A percentile compares a stretch with the other conserved stretches of the same genome.
These are phyloP conservation scores for Azolla pinnata DNA, from an alignment of 75 land plant genomes.

Conservation along the genomic window DNA sequence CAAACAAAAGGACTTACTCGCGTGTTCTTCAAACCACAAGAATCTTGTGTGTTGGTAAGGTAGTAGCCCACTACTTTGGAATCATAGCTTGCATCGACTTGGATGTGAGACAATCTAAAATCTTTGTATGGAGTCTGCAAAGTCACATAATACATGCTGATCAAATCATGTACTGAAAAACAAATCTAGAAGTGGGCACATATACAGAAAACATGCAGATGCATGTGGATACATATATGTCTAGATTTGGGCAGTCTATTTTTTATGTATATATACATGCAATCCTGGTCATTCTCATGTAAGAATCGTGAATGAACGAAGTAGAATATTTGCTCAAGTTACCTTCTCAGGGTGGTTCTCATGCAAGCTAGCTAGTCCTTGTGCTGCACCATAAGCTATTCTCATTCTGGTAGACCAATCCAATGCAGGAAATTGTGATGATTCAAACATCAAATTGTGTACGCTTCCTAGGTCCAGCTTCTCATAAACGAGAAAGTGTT, in stretches of 20 bases:
- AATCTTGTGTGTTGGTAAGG: no score
- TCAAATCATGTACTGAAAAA: neutral
- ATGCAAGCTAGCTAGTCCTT: constrained; percentile 49
- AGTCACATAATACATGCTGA: neutral
- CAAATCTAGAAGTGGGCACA: neutral
- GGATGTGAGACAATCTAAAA: neutral
- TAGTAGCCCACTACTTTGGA: neutral
- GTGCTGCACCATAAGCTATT: constrained; percentile 42
- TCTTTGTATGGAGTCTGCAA: constrained; percentile 4
- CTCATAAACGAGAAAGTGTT: constrained; percentile 27
- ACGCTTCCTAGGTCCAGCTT: constrained; percentile 21
- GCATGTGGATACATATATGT: neutral
- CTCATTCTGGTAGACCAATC: constrained; percentile 42
- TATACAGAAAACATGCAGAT: neutral
- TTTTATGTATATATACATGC: neutral
- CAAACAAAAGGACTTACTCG: no score
- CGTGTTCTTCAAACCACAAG: no score
- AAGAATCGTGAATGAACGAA: neutral
- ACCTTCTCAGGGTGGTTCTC: constrained; percentile 28
- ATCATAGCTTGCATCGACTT: neutral
- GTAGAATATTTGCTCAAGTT: neutral
- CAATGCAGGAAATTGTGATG: constrained; percentile 19
- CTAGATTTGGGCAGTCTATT: neutral
- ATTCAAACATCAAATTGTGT: constrained; percentile 13
- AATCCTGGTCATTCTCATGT: no score